Base-by-base conservation (phyloP, 2,329 filamentous ascomycete genomes). In the Fusarium sp. region DNA sequence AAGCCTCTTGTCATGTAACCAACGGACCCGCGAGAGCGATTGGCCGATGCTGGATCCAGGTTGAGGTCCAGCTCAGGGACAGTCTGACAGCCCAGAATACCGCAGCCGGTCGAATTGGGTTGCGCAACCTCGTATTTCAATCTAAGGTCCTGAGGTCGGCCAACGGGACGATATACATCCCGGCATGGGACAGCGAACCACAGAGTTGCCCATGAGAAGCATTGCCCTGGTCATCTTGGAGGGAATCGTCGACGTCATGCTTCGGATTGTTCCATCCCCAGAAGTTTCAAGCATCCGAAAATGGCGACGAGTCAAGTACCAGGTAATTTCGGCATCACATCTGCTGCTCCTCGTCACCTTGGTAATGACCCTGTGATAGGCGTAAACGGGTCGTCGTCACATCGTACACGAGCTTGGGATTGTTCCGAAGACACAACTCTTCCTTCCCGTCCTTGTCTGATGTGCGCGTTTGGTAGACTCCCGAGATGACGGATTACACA, bases 41-140 rank as follows among this genome's bases (percentile, higher is more conserved):
- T 77, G 74, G 74, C 13, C 42, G 33, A 31, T 64, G 16, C 38
- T n/a, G 16, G 50, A 57, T 54, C 11, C 45, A 36, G 33, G 60
- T 52, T 56, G 54, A 60, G 50, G 40, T 22, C 38, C 29, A 40
- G 35, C 59, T 31, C 33, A 42, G 47, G 61, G 31, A 66, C 36
- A 59, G 58, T 50, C 66, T 60, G 29, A 54, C 65, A 65, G 58
- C 45, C 25, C n/a, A 63, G 60, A 47, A 60, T 54, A 47, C 52
- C 50, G 58, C 64, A 63, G 42, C 35, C 47, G 38, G 60, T 70
- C 60, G 45, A 61, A 56, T 60, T 59, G 18, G 18, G 61, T 63
- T 69, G 65, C 63, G 36, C 57, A 57, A 69, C 66, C 74, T 76
- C 72, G 72, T 75, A 75, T 76, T 65, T 52, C 33, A 22, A 36